These are phyloP conservation scores for Gnomoniopsis smithogilvyi DNA, from an alignment of 2,329 filamentous ascomycete genomes.

Conservation along the genomic window DNA sequence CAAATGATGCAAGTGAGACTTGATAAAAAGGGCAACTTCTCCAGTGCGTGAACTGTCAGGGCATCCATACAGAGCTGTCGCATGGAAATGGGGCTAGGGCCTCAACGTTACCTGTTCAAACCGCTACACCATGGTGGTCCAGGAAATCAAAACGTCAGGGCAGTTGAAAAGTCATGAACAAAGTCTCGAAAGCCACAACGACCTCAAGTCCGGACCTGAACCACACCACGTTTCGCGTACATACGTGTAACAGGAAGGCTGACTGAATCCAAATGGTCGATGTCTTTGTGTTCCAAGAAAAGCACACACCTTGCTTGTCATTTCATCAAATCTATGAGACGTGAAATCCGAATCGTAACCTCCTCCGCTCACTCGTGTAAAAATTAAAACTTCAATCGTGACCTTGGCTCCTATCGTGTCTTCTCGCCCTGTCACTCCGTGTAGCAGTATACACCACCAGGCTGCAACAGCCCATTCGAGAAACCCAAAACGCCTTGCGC, in stretches of 20 bases:
- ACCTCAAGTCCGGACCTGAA: too few species aligned
- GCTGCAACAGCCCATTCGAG: not conserved
- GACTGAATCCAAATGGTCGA: not conserved
- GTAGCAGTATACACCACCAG: not conserved
- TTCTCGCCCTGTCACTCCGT: too few species aligned
- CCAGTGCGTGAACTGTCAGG: not conserved
- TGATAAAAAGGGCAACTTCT: not conserved
- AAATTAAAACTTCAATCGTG: not conserved
- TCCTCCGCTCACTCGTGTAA: not conserved
- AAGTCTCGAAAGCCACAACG: too few species aligned
- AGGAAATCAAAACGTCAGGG: too few species aligned
- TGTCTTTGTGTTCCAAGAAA: not conserved
- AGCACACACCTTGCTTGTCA: not conserved
- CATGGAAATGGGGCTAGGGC: too few species aligned
- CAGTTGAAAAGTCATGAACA: too few species aligned
- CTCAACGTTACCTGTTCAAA: too few species aligned
- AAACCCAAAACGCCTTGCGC: constrained; percentile 15
- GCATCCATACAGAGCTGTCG: too few species aligned
- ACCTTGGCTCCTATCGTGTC: not conserved
- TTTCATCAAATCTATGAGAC: not conserved
- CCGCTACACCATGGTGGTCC: too few species aligned
- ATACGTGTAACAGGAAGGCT: not conserved
- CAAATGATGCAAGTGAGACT: not conserved
- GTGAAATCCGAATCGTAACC: not conserved
- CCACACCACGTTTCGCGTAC: too few species aligned